phyloP scores from a whole-genome alignment of 129 eudicot genomes.

The Flaveria linearis region DNA sequence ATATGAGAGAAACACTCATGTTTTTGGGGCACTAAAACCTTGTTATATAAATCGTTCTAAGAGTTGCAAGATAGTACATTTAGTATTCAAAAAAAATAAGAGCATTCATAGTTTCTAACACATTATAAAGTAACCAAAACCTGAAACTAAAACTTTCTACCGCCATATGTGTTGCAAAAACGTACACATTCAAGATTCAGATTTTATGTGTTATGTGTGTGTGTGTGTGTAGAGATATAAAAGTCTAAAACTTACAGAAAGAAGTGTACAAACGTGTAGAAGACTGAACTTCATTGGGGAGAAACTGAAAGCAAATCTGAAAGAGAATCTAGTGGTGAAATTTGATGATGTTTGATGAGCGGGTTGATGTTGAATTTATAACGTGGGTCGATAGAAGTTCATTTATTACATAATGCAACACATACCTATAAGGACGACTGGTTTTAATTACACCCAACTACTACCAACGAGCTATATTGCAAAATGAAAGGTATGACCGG shows the following conservation, averaged over 20 bases:
- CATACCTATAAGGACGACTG: slow-evolving; percentile 24
- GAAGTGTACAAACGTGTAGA: slow-evolving; percentile 20
- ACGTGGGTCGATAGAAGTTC: not conserved
- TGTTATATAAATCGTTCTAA: no score
- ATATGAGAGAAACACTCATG: no score
- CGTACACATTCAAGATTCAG: no score
- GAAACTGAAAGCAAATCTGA: not conserved
- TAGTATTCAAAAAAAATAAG: no score
- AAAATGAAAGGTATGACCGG: not conserved
- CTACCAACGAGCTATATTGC: not conserved
- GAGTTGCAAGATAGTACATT: no score
- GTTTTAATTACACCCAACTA: slow-evolving; percentile 22
- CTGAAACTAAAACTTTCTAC: no score
- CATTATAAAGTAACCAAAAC: no score
- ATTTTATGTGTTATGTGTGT: no score
- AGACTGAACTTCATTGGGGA: slow-evolving; percentile 27
- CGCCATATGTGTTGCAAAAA: no score
- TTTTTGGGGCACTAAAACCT: no score
- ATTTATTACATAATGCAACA: slow-evolving; percentile 16
- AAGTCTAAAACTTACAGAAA: slow-evolving; percentile 20
- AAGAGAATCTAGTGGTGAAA: not conserved
- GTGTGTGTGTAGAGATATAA: not conserved
- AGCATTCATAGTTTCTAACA: no score
- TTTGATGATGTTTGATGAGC: slow-evolving; percentile 23
- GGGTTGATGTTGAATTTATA: slow-evolving; percentile 20